A percentile compares a stretch with the other conserved stretches of the same genome.
Evolutionary conservation across 2,329 filamentous ascomycete species (phyloP).

Genomic region (Alternaria gansuensis): DNA sequence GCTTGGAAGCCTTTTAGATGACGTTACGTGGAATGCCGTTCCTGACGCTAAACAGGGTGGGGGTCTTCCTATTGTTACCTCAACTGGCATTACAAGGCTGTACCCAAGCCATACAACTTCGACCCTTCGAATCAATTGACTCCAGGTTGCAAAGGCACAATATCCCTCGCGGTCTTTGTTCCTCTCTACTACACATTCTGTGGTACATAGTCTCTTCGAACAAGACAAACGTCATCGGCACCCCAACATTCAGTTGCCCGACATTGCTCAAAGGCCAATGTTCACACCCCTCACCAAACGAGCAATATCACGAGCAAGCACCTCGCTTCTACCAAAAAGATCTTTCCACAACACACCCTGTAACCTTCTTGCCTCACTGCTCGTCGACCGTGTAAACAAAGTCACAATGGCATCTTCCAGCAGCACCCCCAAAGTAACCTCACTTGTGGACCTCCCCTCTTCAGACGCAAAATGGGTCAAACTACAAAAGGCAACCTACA

Average conservation of each 20-base stretch:
- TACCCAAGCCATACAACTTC: not conserved
- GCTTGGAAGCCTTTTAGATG: slow-evolving; percentile 8
- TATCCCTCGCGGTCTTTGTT: not conserved
- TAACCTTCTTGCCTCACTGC: slow-evolving; percentile 1
- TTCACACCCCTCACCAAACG: slow-evolving; percentile 5
- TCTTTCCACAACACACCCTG: not conserved
- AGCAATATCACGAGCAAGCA: slow-evolving; percentile 1
- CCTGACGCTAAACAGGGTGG: slow-evolving; percentile 18
- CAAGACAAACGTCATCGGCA: slow-evolving; percentile 17
- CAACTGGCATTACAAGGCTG: not conserved
- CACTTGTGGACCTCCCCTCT: slow-evolving; percentile 35
- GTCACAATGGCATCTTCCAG: slow-evolving; percentile 21
- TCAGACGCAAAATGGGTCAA: slow-evolving; percentile 41
- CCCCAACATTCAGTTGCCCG: slow-evolving; percentile 1
- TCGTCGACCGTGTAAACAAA: slow-evolving; percentile 19
- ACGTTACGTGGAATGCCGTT: slow-evolving; percentile 17
- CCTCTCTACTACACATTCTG: not conserved
- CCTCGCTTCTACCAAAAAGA: not conserved
- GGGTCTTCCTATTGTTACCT: slow-evolving; percentile 1
- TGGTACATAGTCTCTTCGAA: not conserved
- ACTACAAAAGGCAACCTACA: slow-evolving; percentile 60
- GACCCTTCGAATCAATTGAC: not conserved
- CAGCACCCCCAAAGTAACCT: slow-evolving; percentile 31
- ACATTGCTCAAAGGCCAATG: slow-evolving; percentile 11
- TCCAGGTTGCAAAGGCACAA: not conserved